Evolutionary conservation across 306 rosid genomes (phyloP), one percentile per base, ranked within the genome.

Genomic region (Quercus variabilis): DNA sequence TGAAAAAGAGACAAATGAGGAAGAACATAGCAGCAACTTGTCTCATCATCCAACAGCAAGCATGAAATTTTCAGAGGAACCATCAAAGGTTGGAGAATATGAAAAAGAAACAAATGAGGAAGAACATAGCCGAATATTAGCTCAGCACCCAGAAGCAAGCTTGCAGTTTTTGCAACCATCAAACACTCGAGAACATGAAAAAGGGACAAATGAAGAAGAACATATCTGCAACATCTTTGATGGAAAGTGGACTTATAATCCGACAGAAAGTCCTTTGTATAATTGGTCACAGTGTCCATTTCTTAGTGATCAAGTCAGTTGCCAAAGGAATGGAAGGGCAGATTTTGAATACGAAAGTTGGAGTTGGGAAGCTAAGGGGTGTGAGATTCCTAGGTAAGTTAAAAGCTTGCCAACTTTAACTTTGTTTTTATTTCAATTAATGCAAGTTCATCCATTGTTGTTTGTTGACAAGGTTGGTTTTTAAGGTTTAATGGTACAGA

Each of bases 271-370:
- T 67, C 85, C 86, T 79, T 7, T 79, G 13, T 84, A 87, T 51
- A 30, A 77, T 38, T 74, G 54, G 6, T 26, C 72, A 3, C 19
- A 28, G 55, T 84, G 90, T 79, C 83, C 88, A 25, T 87, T 87
- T 76, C 88, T 87, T 71, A 69, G 88, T 11, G 86, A 84, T 41
- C 86, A 87, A 79, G 88, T 82, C 35, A 82, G 83, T 82, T 84
- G 90, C 83, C 85, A 70, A 33, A 84, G 76, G 33, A 87, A 87
- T 52, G 88, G 88, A n/a, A 83, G 88, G 25, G 76, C 57, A 5
- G 90, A 87, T 63, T 79, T 19, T 21, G 84, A 67, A 17, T 87
- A 84, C 25, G 86, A 87, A 75, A 87, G 73, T 70, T 87, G 87
- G 86, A 83, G 71, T 7, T 87, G 90, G 90, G 84, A 87, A 57